phyloP scores from a whole-genome alignment of 306 rosid species.

The Trichosanthes truncata region DNA sequence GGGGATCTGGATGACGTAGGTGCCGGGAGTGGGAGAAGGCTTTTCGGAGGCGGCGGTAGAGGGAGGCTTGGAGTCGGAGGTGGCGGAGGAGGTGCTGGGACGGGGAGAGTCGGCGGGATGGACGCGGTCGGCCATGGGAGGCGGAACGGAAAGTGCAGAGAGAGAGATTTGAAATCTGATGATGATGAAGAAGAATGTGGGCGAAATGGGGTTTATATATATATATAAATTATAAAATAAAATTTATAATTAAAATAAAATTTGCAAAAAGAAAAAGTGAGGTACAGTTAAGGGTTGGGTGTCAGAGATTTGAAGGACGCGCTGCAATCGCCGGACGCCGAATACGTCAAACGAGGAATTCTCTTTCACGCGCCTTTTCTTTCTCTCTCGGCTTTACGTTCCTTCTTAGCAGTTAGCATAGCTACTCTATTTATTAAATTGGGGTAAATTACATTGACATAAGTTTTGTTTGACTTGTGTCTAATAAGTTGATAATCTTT shows the following conservation, averaged over 20 bases:
- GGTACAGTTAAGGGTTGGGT: neutral
- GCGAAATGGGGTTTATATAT: neutral
- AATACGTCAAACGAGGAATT: neutral
- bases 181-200: neutral
- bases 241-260: neutral
- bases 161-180: neutral
- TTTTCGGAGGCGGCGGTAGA: conserved; percentile 21
- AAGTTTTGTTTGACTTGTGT: too few species aligned
- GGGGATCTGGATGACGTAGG: conserved; percentile 64
- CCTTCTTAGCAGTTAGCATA: too few species aligned
- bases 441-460: too few species aligned
- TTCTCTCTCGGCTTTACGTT: neutral
- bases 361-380: neutral
- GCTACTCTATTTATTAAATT: neutral
- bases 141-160: neutral
- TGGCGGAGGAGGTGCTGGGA: neutral
- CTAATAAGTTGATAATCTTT: too few species aligned
- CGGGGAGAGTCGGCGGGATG: conserved; percentile 40
- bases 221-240: neutral
- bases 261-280: neutral
- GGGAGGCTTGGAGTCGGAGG: conserved; percentile 11
- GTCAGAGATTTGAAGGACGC: neutral
- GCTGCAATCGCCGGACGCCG: neutral
- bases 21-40: conserved; percentile 42
- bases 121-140: conserved; percentile 60